Base-by-base conservation (phyloP, 345 rosid genomes). In the Adansonia digitata region DNA sequence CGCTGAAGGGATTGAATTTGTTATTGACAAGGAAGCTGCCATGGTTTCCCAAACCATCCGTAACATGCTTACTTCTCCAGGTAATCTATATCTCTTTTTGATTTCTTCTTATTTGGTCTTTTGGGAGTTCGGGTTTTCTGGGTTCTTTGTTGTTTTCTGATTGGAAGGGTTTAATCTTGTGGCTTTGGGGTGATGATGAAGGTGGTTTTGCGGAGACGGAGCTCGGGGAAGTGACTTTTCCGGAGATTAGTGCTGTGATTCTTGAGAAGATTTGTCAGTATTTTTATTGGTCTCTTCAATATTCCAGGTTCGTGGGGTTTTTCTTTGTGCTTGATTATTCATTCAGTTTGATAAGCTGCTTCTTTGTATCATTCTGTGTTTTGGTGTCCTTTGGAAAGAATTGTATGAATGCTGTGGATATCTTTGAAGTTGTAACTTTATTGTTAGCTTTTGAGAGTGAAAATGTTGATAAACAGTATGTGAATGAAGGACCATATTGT, bases 191-290 rank as follows among this genome's bases (percentile, higher is more conserved):
- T 11, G 64, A 35, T 61, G 22, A 63, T 40, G 31, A 45, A 14
- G 55, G 53, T 63, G 76, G 94, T 45, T 92, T 92, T 57, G 86
- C 94, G 14, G 94, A 90, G 77, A 77, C 92, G 7, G 81, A 90
- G 86, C 92, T 80, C n/a, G 88, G 97, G 4, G 94, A 87, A 18
- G 97, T 92, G 80, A 92, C 85, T 46, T 90, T 92, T 77, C 96
- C 94, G 48, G 97, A 90, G 81, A 92, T 92, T 35, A 92, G 91
- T 81, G 85, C 96, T n/a, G 78, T 90, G 4, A 88, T 92, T 77
- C 83, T 92, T 4, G 96, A 92, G 90, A 92, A 91, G 91, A 92
- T 92, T 45, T 92, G 97, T 77, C 92, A 92, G 61, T 92, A 92
- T 77, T 92, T 92, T 73, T 86, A 92, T 71, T 92, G 96, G 97